These are phyloP conservation scores for Nymphaea thermarum DNA, from an alignment of 164 flowering plant species.

Conservation along the genomic window DNA sequence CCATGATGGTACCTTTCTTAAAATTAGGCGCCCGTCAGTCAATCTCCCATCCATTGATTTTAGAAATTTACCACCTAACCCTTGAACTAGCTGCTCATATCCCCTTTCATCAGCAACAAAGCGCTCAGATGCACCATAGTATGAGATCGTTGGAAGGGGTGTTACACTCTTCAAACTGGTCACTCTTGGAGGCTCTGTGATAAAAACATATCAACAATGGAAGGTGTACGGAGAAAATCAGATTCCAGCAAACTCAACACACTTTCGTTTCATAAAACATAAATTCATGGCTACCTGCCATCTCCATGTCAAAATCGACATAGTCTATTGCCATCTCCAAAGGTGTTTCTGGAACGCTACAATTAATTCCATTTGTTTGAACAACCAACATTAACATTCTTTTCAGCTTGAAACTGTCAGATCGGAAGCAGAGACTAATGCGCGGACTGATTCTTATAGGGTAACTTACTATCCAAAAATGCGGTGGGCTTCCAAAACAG, in stretches of 20 bases:
- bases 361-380: not conserved
- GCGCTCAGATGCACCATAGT: not conserved
- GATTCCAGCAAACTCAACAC: not conserved
- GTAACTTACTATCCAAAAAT: not conserved
- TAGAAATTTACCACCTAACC: not conserved
- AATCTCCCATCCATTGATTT: not conserved
- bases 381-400: not conserved
- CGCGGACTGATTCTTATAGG: not conserved
- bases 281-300: not conserved
- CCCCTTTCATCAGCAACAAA: conserved; percentile 2
- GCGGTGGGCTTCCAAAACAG: not conserved
- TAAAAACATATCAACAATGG: not conserved
- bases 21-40: not conserved
- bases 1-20: not conserved
- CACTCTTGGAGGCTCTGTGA: not conserved
- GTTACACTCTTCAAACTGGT: not conserved
- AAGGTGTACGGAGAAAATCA: not conserved
- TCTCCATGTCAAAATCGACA: not conserved
- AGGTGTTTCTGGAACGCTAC: conserved; percentile 1
- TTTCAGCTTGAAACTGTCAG: not conserved
- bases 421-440: not conserved
- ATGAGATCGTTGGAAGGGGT: not conserved
- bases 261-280: not conserved
- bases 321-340: not conserved
- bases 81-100: conserved; percentile 1